These are phyloP conservation scores for Diversispora eburnea DNA, from an alignment of 192 early-diverging fungal species.

Conservation along the genomic window DNA sequence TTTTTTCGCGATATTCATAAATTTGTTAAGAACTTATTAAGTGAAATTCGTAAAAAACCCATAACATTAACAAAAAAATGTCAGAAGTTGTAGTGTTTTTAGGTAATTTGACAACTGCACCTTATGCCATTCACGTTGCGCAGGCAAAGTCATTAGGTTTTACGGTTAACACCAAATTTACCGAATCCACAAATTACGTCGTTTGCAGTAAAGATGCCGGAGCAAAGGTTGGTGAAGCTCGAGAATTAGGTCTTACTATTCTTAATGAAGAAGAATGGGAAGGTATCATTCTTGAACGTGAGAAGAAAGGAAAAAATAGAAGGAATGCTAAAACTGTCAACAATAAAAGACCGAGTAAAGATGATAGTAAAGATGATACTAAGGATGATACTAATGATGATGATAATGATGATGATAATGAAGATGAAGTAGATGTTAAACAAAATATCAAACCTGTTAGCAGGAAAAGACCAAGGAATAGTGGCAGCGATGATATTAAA, in stretches of 20 bases:
- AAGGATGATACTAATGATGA: neutral
- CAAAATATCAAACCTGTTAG: neutral
- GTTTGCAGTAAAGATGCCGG: neutral
- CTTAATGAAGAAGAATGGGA: conserved; percentile 10
- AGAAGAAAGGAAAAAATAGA: neutral
- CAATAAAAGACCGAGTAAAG: neutral
- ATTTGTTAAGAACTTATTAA: neutral
- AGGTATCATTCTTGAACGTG: neutral
- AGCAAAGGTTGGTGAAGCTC: neutral
- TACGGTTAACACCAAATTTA: neutral
- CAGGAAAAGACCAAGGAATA: neutral
- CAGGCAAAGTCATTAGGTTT: neutral
- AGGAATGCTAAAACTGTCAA: neutral
- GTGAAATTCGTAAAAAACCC: neutral
- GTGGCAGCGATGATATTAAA: neutral
- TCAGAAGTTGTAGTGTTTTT: neutral
- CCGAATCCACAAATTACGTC: neutral
- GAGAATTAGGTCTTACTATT: neutral
- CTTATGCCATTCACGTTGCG: neutral
- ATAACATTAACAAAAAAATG: neutral
- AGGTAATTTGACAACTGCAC: neutral
- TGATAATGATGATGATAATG: neutral
- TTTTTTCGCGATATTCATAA: neutral
- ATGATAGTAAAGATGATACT: neutral
- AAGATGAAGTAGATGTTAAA: neutral